These are phyloP conservation scores for Boletus reticulatus DNA, from an alignment of 768 basidiomycete genomes.

Conservation along the genomic window DNA sequence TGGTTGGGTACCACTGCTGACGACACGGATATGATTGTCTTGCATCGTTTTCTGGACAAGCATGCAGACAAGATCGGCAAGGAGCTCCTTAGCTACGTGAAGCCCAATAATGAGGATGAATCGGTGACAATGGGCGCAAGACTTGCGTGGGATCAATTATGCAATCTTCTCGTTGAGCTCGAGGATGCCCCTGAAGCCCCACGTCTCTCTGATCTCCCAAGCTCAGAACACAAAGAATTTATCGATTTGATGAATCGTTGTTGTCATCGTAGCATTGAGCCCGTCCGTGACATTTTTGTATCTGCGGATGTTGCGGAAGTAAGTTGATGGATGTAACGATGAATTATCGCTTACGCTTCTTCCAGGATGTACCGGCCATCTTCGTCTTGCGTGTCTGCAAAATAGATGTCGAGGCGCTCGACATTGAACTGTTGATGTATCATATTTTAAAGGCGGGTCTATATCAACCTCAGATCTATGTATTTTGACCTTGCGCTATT, in stretches of 20 bases:
- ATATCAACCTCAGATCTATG: not conserved
- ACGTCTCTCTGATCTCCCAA: conserved; percentile 46
- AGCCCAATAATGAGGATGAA: conserved; percentile 54
- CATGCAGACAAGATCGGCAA: conserved; percentile 88
- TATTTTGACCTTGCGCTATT: not conserved
- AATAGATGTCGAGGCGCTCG: conserved; percentile 76
- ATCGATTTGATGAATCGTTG: conserved; percentile 65
- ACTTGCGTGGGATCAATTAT: conserved; percentile 81
- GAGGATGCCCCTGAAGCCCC: conserved; percentile 69
- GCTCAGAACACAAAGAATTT: conserved; percentile 60
- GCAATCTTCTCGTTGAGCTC: conserved; percentile 76
- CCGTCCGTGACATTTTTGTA: conserved; percentile 66
- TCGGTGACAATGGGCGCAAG: conserved; percentile 61
- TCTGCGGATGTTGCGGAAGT: conserved; percentile 50
- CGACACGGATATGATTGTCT: conserved; percentile 78
- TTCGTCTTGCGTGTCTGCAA: conserved; percentile 67
- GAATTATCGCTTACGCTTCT: not conserved
- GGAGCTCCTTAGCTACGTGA: conserved; percentile 73
- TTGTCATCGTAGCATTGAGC: conserved; percentile 54
- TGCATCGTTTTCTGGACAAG: conserved; percentile 82
- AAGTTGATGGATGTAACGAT: conserved; percentile 8
- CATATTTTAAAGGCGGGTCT: conserved; percentile 68
- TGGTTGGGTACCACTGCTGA: conserved; percentile 78
- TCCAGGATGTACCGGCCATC: conserved; percentile 42
- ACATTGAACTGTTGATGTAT: conserved; percentile 75